Base-by-base conservation (phyloP, 768 basidiomycete species). In the Mycena venus region DNA sequence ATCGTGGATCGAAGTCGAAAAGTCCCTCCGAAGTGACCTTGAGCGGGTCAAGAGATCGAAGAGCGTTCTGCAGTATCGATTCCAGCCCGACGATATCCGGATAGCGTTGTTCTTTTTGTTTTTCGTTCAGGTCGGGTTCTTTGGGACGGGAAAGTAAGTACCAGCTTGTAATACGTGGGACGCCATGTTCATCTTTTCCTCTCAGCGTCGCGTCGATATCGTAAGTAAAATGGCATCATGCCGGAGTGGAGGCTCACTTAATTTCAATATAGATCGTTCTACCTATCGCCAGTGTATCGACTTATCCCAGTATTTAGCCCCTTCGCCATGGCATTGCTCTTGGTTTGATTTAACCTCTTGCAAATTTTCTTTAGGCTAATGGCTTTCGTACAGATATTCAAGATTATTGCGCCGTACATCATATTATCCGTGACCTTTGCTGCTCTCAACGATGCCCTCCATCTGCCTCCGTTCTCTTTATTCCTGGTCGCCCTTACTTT, bases 91-190 rank as follows among this genome's bases (percentile, higher is more conserved):
- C 44, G 93, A 95, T 71, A 80, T 95, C 15, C 84, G 95, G 59
- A 91, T 94, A 65, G 94, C 93, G 0, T 75, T 96, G 25, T 94
- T 95, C 81, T 96, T 96, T 83, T 82, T 97, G 72, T 95, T 95
- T 82, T 95, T 96, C 76, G 92, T 96, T 9, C 95, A 97, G 78
- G 90, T 95, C 49, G 95, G 92, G 2, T 96, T 96, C 82, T 96
- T 95, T 79, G 95, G 95, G 10, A 94, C 91, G 42, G 94, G 94
- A 85, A 95, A 94, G 93, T 94, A 83, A 77, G 93, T 87, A 12
- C 8, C 64, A 21, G 29, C 23, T 44, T 53, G 34, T 17, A 19
- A 23, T 38, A 9, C 53, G 44, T n/a, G 27, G 58, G 7, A 58
- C 15, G 23, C 44, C 5, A 38, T 53, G 32, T 31, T 25, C 44